phyloP scores from a whole-genome alignment of 2,329 filamentous ascomycete genomes.

The Thermothelomyces thermophilus region DNA sequence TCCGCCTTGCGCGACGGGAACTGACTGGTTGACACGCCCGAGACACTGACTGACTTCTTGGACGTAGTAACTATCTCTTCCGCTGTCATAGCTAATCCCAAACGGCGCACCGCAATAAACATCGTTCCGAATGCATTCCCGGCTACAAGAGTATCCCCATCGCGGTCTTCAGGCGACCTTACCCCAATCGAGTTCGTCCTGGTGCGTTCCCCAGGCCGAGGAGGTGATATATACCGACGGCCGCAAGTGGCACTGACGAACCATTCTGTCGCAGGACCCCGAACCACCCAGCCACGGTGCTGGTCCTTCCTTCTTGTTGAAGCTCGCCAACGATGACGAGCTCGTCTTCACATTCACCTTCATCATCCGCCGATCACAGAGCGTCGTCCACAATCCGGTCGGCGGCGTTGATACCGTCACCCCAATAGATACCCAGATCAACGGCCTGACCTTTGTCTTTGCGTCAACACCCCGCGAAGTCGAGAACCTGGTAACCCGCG shows the following conservation, averaged over 20 bases:
- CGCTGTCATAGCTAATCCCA: conserved; percentile 72
- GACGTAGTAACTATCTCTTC: conserved; percentile 81
- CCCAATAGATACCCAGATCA: conserved; percentile 66
- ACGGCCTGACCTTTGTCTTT: conserved; percentile 86
- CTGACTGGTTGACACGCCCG: background rate
- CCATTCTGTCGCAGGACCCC: conserved; percentile 58
- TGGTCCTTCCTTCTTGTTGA: conserved; percentile 71
- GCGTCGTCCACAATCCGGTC: conserved; percentile 35
- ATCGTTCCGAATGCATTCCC: conserved; percentile 83
- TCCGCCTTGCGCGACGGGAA: background rate
- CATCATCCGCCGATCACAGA: conserved; percentile 54
- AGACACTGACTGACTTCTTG: conserved; percentile 23
- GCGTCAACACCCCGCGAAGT: conserved; percentile 80
- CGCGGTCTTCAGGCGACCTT: conserved; percentile 66
- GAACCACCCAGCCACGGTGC: conserved; percentile 48
- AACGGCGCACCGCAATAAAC: conserved; percentile 68
- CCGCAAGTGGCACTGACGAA: background rate
- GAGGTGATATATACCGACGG: conserved; percentile 12
- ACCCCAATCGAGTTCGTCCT: conserved; percentile 84
- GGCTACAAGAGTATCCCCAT: conserved; percentile 67
- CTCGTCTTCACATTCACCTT: conserved; percentile 91
- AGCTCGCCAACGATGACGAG: conserved; percentile 85
- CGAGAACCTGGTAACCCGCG: conserved; percentile 86
- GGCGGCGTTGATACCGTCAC: conserved; percentile 45
- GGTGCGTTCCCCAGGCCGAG: conserved; percentile 44